Evolutionary conservation across 1,284 basidiomycete species (phyloP), one percentile per base, ranked within the genome.

Genomic region (Chiua sp.): DNA sequence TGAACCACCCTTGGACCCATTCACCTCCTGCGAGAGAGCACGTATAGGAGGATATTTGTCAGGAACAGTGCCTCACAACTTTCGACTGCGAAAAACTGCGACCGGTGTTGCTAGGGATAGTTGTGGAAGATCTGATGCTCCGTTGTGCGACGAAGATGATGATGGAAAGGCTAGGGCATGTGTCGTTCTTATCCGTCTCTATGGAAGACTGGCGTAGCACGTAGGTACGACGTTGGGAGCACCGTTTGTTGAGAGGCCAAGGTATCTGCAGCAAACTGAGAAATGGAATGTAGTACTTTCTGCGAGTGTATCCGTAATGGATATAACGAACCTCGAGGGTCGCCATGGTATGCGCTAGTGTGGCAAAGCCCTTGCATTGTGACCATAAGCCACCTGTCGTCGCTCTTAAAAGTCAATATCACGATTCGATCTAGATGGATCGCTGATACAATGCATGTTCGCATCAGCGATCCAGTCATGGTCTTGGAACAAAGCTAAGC

Each of bases 101-200:
- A 58, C 60, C 57, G 33, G 63, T 30, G 33, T 59, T 68, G 46
- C 58, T 68, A 16, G 71, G 64, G 4, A 67, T 51, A 12, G 63
- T 57, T 0, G 74, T 62, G 28, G 72, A 66, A 57, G 70, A 72
- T 6, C 62, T 63, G 20, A n/a, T n/a, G n/a, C 74, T 75, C 47
- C 72, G 75, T 50, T 75, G 75, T 11, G 57, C 71, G 52, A 67
- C 70, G 7, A 77, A 76, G 68, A 75, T 79, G 73, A n/a, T n/a
- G n/a, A n/a, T n/a, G n/a, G n/a, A n/a, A n/a, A n/a, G n/a, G n/a
- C n/a, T n/a, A n/a, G n/a, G n/a, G n/a, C n/a, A n/a, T n/a, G n/a
- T n/a, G n/a, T n/a, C n/a, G n/a, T n/a, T n/a, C n/a, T n/a, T n/a
- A n/a, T n/a, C n/a, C n/a, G n/a, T n/a, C n/a, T n/a, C n/a, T n/a